phyloP scores from a whole-genome alignment of 495 filamentous ascomycete species.

The Neohortaea acidophila region DNA sequence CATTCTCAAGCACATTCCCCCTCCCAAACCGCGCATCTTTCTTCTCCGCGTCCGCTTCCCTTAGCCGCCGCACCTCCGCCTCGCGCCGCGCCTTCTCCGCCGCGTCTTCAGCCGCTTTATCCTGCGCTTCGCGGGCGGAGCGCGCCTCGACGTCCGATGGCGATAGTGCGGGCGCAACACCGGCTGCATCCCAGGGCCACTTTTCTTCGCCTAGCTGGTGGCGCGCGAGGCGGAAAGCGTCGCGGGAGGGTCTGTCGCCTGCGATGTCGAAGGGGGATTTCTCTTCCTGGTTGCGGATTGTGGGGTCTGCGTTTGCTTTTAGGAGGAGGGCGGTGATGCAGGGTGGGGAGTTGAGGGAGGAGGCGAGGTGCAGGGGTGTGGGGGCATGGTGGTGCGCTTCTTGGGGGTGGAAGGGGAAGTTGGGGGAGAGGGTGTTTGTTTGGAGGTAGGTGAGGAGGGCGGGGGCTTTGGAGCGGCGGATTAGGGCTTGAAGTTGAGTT shows the following conservation, averaged over 20 bases:
- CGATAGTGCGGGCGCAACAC: slow-evolving; percentile 53
- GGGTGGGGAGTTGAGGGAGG: slow-evolving; percentile 54
- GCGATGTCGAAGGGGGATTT: slow-evolving; percentile 74
- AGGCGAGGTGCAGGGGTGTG: slow-evolving; percentile 71
- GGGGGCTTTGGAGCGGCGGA: slow-evolving; percentile 79
- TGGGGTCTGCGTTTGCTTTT: slow-evolving; percentile 63
- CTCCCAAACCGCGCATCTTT: slow-evolving; percentile 48
- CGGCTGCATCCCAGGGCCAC: slow-evolving; percentile 69
- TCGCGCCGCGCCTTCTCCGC: slow-evolving; percentile 43
- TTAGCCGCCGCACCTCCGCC: slow-evolving; percentile 26
- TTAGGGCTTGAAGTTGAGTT: slow-evolving; percentile 68
- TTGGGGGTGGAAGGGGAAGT: slow-evolving; percentile 60
- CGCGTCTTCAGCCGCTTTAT: slow-evolving; percentile 32
- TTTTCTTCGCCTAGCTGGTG: slow-evolving; percentile 56
- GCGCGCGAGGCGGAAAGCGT: slow-evolving; percentile 82
- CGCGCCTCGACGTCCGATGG: slow-evolving; percentile 53
- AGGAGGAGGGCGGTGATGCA: slow-evolving; percentile 61
- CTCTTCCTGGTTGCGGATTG: slow-evolving; percentile 44
- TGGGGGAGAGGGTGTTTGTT: slow-evolving; percentile 48
- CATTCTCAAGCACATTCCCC: slow-evolving; percentile 30
- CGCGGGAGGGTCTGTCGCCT: slow-evolving; percentile 71
- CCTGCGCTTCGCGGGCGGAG: slow-evolving; percentile 42
- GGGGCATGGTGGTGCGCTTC: slow-evolving; percentile 72
- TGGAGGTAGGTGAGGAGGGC: slow-evolving; percentile 72
- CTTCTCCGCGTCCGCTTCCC: slow-evolving; percentile 26